Base-by-base conservation (phyloP, 1,284 basidiomycete genomes). In the Cryptococcus sp. region DNA sequence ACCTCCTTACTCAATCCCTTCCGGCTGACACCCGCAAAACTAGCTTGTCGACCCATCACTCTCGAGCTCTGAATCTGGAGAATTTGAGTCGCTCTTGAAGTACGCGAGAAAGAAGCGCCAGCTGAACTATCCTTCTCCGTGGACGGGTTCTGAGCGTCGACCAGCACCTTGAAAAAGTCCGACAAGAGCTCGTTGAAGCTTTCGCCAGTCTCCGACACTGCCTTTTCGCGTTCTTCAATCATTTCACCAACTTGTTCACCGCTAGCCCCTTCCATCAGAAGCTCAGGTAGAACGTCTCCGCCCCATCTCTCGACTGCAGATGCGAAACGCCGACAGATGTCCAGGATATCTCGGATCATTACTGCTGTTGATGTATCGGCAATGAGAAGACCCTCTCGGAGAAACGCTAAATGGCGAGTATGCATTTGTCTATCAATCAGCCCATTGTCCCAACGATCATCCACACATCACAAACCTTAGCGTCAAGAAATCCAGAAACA, bases 291-390 rank as follows among this genome's bases (percentile, higher is more conserved):
- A 2, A 93, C 83, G 65, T 93, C 89, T 0, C 89, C 91, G n/a
- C 88, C 88, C 91, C 91, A 94, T 45, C 89, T 77, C 72, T 92
- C 90, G 0, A 92, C 82, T 53, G 88, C 82, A 7, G 83, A 87
- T 14, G 85, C 86, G 63, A 94, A 90, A 7, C 83, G 80, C 66
- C 88, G 87, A 68, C 89, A 93, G 2, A 85, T 78, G 57, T 89
- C 87, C 47, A 93, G 78, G 49, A 92, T 84, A 40, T 83, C 79
- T 13, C 84, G 82, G 28, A 91, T 77, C 41, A 84, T 81, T 1
- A 80, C 72, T 5, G 84, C 83, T 14, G 88, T 75, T 1, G 80
- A 76, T 0, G 81, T 69, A 59, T 90, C 86, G 2, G 85, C 82
- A 32, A 94, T 76, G 21, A 94, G 75, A 54, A 86, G 86, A 0